These are phyloP conservation scores for Acmispon strigosus DNA, from an alignment of 306 rosid species.

Conservation along the genomic window DNA sequence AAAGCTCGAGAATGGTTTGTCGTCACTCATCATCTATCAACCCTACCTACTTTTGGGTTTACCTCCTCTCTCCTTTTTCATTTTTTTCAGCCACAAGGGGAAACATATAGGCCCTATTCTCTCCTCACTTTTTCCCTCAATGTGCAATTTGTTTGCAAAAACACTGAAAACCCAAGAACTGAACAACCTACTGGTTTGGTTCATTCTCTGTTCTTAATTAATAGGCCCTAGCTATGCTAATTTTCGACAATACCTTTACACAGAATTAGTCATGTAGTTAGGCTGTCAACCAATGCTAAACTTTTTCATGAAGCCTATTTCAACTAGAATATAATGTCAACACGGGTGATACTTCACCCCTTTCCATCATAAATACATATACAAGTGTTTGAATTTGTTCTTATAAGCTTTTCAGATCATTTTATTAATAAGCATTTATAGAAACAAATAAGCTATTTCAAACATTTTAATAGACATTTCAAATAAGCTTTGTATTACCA, in stretches of 20 bases:
- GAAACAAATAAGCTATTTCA: no score
- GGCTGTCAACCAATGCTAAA: neutral
- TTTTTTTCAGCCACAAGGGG: conserved; percentile 15
- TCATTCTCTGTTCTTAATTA: neutral
- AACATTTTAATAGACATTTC: no score
- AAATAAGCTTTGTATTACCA: no score
- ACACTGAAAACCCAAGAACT: neutral
- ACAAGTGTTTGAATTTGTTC: no score
- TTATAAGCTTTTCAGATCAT: no score
- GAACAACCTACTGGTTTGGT: neutral
- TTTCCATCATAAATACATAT: no score
- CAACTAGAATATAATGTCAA: no score
- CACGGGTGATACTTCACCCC: no score
- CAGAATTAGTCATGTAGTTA: neutral
- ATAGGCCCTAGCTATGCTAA: neutral
- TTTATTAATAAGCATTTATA: no score
- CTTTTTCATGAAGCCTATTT: no score
- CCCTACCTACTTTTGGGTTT: conserved; percentile 35
- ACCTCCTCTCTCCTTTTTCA: conserved; percentile 13
- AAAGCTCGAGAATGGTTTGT: conserved; percentile 55
- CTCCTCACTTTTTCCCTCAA: conserved; percentile 17
- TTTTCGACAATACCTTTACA: neutral
- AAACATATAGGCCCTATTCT: conserved; percentile 22
- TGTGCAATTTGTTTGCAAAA: neutral
- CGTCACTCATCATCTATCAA: conserved; percentile 37